Percentiles rank a stretch among this genome's conserved stretches.
These are phyloP conservation scores for Calonectria crousiana DNA, from an alignment of 2,329 filamentous ascomycete genomes.

Conservation along the genomic window DNA sequence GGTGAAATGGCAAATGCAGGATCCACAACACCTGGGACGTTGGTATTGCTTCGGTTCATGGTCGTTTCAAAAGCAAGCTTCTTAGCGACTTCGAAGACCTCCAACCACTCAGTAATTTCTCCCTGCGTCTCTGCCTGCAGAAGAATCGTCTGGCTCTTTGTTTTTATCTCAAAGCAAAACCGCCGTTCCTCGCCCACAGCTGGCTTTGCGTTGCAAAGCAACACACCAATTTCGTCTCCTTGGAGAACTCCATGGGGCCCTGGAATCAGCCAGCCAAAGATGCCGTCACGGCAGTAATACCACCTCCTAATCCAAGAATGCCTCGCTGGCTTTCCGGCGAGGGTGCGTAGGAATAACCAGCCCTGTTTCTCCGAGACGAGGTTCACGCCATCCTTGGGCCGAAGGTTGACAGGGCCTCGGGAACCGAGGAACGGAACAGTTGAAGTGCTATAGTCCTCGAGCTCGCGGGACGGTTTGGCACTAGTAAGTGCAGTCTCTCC, in stretches of 20 bases:
- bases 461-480: conserved; percentile 86
- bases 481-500: conserved; percentile 79
- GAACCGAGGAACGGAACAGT: conserved; percentile 89
- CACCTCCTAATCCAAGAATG: conserved; percentile 92
- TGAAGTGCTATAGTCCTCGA: conserved; percentile 91
- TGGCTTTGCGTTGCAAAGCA: conserved; percentile 92
- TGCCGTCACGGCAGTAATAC: conserved; percentile 96
- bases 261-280: conserved; percentile 94
- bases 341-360: conserved; percentile 87
- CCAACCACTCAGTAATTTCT: conserved; percentile 95
- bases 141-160: conserved; percentile 90
- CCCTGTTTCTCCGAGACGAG: conserved; percentile 85
- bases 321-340: conserved; percentile 88
- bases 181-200: conserved; percentile 92
- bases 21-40: conserved; percentile 65
- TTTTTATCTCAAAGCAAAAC: conserved; percentile 99
- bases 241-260: conserved; percentile 89
- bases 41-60: conserved; percentile 63
- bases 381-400: conserved; percentile 63
- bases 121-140: conserved; percentile 93
- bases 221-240: conserved; percentile 93
- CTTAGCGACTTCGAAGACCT: conserved; percentile 93
- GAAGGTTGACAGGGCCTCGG: conserved; percentile 74
- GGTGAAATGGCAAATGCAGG: conserved; percentile 94
- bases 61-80: conserved; percentile 87